These are phyloP conservation scores for Fragaria iinumae DNA, from an alignment of 306 rosid species.

Conservation along the genomic window DNA sequence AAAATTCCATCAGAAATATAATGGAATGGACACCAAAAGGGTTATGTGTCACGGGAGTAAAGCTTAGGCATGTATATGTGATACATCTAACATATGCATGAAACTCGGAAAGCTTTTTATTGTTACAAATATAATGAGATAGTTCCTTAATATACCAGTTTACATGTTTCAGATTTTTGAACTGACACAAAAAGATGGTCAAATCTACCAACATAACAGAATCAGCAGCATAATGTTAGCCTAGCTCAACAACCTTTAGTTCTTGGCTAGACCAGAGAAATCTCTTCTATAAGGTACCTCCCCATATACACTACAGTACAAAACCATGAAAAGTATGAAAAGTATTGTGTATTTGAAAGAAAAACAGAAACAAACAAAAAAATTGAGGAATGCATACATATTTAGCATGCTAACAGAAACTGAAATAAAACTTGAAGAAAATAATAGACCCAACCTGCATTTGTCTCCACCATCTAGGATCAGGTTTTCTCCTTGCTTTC, in stretches of 20 bases:
- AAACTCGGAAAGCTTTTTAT: neutral
- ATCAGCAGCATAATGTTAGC: neutral
- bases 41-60: neutral
- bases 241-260: neutral
- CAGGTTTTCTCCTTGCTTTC: neutral
- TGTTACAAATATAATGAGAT: neutral
- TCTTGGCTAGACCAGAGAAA: neutral
- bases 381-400: neutral
- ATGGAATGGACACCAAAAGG: neutral
- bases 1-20: neutral
- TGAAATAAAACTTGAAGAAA: neutral
- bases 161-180: neutral
- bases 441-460: neutral
- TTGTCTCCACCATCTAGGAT: neutral
- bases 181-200: neutral
- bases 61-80: neutral
- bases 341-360: neutral
- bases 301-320: neutral
- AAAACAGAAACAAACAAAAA: neutral
- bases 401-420: neutral
- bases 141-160: neutral
- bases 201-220: neutral
- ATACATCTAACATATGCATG: neutral
- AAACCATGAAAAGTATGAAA: neutral
- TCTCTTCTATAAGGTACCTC: neutral